Conservation (phyloP, 2,329 filamentous ascomycete genomes). For the Hyphodiscus sp. region DNA sequence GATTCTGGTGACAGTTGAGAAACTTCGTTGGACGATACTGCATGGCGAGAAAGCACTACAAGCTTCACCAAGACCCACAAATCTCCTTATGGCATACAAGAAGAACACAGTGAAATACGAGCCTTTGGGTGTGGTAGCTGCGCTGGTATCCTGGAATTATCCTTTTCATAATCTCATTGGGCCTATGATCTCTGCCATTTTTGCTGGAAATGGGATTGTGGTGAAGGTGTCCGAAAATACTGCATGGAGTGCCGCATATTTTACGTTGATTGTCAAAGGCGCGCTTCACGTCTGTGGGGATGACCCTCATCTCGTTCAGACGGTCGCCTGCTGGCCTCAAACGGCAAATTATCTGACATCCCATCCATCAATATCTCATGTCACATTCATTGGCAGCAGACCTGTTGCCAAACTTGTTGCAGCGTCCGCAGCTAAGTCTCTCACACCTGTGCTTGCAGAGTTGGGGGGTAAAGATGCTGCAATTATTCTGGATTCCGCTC, state of each 20-base stretch:
- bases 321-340: conserved; percentile 80
- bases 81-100: conserved; percentile 94
- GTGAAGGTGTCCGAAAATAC: conserved; percentile 95
- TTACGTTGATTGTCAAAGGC: conserved; percentile 68
- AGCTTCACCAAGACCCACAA: conserved; percentile 71
- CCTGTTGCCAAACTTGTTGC: conserved; percentile 84
- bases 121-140: conserved; percentile 85
- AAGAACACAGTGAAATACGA: conserved; percentile 85
- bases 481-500: conserved; percentile 72
- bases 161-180: conserved; percentile 93
- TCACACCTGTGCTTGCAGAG: conserved; percentile 88
- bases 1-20: conserved; percentile 89
- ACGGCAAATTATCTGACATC: conserved; percentile 77
- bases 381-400: conserved; percentile 93
- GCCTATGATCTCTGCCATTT: conserved; percentile 83
- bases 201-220: conserved; percentile 84
- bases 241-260: conserved; percentile 85
- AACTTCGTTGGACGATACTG: conserved; percentile 86
- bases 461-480: conserved; percentile 93
- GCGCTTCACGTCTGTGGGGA: conserved; percentile 80
- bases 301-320: conserved; percentile 74
- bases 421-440: conserved; percentile 71
- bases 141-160: conserved; percentile 96
- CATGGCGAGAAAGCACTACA: conserved; percentile 79
- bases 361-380: conserved; percentile 75